Conservation (phyloP, 176 grass and related monocot species). For the Coix lacrymajobi region DNA sequence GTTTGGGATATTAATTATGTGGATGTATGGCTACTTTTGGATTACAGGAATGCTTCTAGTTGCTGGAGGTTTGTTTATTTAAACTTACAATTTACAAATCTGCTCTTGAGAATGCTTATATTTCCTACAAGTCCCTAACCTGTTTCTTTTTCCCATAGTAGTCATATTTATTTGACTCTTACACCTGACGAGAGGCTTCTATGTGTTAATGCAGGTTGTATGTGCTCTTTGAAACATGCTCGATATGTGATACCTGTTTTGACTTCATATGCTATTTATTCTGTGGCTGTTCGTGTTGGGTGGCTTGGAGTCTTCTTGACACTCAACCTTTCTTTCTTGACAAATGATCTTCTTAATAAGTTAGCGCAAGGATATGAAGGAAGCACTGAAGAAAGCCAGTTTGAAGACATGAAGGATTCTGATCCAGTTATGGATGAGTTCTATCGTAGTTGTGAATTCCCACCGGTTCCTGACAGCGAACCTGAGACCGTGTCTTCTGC, state of each 20-base stretch:
- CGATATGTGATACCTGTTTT: constrained; percentile 77
- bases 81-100: background rate
- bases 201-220: constrained; percentile 61
- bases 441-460: constrained; percentile 56
- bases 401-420: constrained; percentile 45
- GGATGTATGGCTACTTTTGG: constrained; percentile 97
- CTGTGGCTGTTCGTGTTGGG: constrained; percentile 64
- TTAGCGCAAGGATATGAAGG: constrained; percentile 64
- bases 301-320: constrained; percentile 79
- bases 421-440: constrained; percentile 76
- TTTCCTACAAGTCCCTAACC: background rate
- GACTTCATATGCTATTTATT: constrained; percentile 83
- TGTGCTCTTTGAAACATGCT: constrained; percentile 88
- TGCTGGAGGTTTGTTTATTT: constrained; percentile 67
- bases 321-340: constrained; percentile 85
- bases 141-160: background rate
- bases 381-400: constrained; percentile 39
- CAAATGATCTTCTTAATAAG: constrained; percentile 89
- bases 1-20: constrained; percentile 87
- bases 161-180: background rate
- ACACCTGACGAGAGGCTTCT: constrained; percentile 20
- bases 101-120: background rate
- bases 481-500: constrained; percentile 51
- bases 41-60: constrained; percentile 83
- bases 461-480: constrained; percentile 56